Base-by-base conservation (phyloP, 1,139 yeast species). In the Saccharomyces hybrid region DNA sequence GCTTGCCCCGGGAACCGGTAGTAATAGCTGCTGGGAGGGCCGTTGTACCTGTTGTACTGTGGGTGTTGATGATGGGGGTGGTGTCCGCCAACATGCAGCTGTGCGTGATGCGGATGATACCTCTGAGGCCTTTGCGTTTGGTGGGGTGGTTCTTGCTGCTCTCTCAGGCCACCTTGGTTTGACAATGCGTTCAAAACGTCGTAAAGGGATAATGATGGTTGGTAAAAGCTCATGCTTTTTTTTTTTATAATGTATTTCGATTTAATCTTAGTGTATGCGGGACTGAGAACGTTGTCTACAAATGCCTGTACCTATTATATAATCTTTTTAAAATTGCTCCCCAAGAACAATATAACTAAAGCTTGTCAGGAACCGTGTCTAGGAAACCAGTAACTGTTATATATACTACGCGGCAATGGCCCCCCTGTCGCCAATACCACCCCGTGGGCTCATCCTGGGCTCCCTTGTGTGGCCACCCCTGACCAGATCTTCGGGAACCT, bases 131-230 rank as follows among this genome's bases (percentile, higher is more conserved):
- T 27, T 25, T 48, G 52, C 13, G 51, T 46, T 34, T 51, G 54
- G n/a, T 16, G 26, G 26, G 28, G 29, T 13, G 31, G 19, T 46
- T 48, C 56, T 16, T 49, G 52, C 3, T 58, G 57, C n/a, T 52
- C 55, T 51, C 62, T 58, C 8, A 50, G 44, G 13, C 55, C 59
- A 8, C 59, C 56, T 34, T 63, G 66, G 19, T 53, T 55, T 11
- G 65, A 56, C 46, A 67, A 51, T 3, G 70, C 69, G 32, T 61
- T 61, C 47, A 66, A 31, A 25, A 67, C 62, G 55, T 67, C 70
- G 48, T 64, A 66, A 23, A 66, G 52, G 1, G 70, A 67, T 52
- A 66, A 42, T n/a, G 67, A 61, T 49, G 69, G 70, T 55, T 66
- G 69, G 48, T 66, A 62, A 48, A 63, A 67, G 51, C 67, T 67